Evolutionary conservation across 208 protist species (phyloP).

Genomic region (Phytomonas sp.): DNA sequence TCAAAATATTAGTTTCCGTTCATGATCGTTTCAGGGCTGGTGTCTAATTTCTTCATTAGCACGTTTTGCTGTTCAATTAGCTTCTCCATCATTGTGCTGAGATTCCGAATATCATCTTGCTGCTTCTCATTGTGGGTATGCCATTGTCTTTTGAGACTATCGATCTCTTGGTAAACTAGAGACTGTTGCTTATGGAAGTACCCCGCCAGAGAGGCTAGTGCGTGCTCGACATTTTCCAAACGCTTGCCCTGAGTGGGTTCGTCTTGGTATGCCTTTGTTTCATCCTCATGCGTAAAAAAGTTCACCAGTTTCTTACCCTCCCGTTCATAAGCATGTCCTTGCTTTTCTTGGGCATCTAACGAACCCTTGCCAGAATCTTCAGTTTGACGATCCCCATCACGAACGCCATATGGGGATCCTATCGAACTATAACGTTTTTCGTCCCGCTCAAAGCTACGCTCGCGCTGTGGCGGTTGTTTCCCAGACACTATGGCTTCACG

Average conservation of each 20-base stretch:
- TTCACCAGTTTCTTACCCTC: slow-evolving; percentile 18
- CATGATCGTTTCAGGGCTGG: background rate
- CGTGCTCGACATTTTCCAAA: slow-evolving; percentile 47
- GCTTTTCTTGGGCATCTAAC: background rate
- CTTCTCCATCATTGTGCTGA: slow-evolving; percentile 25
- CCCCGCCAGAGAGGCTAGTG: slow-evolving; percentile 28
- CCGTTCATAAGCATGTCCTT: background rate
- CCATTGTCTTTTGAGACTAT: background rate
- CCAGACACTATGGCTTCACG: background rate
- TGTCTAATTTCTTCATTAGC: slow-evolving; percentile 6
- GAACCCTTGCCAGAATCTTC: background rate
- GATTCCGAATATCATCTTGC: slow-evolving; percentile 7
- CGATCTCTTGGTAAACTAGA: slow-evolving; percentile 18
- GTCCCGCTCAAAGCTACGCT: slow-evolving; percentile 31
- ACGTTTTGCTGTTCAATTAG: slow-evolving; percentile 29
- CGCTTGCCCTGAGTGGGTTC: slow-evolving; percentile 24
- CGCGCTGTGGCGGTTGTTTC: background rate
- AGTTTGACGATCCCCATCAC: background rate
- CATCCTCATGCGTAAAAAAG: slow-evolving; percentile 14
- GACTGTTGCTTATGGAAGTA: slow-evolving; percentile 28
- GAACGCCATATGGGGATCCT: background rate
- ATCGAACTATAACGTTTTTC: slow-evolving; percentile 27
- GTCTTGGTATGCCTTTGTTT: slow-evolving; percentile 15
- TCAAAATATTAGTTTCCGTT: background rate
- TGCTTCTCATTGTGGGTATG: slow-evolving; percentile 21